Conservation (phyloP, 768 basidiomycete genomes). For the Saitozyma podzolica region DNA sequence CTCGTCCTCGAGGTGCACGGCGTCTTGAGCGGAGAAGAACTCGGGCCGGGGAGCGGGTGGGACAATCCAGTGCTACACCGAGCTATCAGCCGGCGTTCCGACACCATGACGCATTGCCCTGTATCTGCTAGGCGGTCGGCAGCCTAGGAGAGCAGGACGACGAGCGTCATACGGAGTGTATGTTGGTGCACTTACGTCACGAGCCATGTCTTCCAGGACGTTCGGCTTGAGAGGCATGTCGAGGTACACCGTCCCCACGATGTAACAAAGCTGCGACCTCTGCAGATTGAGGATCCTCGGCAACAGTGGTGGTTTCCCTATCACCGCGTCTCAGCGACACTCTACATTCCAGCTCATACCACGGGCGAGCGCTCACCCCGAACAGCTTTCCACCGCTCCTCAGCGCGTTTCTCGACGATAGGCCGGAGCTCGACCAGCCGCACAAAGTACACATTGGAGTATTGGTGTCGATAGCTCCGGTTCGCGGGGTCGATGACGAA, state of each 20-base stretch:
- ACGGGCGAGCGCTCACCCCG: conserved; percentile 44
- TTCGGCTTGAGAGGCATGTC: conserved; percentile 99
- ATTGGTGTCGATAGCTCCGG: conserved; percentile 65
- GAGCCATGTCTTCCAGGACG: conserved; percentile 89
- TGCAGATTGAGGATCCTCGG: conserved; percentile 63
- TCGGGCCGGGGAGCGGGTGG: conserved; percentile 75
- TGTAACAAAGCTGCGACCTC: conserved; percentile 80
- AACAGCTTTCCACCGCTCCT: conserved; percentile 59
- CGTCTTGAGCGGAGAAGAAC: conserved; percentile 74
- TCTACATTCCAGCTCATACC: not conserved
- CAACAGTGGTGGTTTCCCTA: conserved; percentile 27
- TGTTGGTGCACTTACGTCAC: conserved; percentile 66
- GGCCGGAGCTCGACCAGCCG: conserved; percentile 59
- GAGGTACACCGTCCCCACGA: conserved; percentile 95
- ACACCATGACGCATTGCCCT: not conserved
- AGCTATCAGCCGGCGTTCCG: conserved; percentile 5
- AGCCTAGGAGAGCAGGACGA: not conserved
- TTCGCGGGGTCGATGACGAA: conserved; percentile 43
- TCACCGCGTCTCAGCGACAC: not conserved
- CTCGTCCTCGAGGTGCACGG: conserved; percentile 91
- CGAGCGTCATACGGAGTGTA: not conserved
- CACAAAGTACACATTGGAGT: conserved; percentile 71
- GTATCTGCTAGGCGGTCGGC: not conserved
- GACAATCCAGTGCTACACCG: conserved; percentile 76
- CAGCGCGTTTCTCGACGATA: conserved; percentile 59